phyloP scores from a whole-genome alignment of 306 rosid species.

The Coriaria nepalensis region DNA sequence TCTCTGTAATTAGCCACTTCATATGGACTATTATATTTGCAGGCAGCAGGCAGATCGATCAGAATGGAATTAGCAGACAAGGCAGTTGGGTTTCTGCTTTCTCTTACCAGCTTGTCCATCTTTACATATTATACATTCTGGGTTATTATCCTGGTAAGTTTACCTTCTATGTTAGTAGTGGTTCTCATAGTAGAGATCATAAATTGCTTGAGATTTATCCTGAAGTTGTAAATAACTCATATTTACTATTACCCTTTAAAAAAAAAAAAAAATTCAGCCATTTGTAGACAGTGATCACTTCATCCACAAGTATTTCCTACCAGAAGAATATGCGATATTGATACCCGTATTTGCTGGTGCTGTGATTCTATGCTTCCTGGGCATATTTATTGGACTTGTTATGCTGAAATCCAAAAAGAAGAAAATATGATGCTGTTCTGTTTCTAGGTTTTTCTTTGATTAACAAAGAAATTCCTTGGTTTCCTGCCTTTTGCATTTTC shows the following conservation, averaged over 20 bases:
- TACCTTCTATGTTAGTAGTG: slow-evolving; percentile 7
- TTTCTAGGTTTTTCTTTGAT: no score
- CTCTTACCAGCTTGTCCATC: slow-evolving; percentile 57
- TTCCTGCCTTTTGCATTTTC: no score
- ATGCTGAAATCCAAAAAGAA: slow-evolving; percentile 93
- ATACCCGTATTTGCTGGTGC: slow-evolving; percentile 69
- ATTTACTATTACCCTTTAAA: no score
- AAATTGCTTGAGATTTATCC: no score
- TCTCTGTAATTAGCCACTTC: no score
- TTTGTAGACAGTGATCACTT: slow-evolving; percentile 85
- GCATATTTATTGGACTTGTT: slow-evolving; percentile 63
- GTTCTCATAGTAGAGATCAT: no score
- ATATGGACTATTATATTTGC: slow-evolving; percentile 18
- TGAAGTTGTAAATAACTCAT: no score
- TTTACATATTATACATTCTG: slow-evolving; percentile 89
- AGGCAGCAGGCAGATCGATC: slow-evolving; percentile 33
- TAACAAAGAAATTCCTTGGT: no score
- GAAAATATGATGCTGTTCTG: slow-evolving; percentile 56
- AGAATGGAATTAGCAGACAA: slow-evolving; percentile 78
- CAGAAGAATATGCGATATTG: slow-evolving; percentile 79
- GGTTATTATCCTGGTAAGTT: slow-evolving; percentile 83
- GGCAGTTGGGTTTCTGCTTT: slow-evolving; percentile 68
- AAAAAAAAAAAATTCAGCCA: slow-evolving; percentile 78
- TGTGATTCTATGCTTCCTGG: slow-evolving; percentile 59
- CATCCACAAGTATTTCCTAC: slow-evolving; percentile 68